Evolutionary conservation across 768 basidiomycete genomes (phyloP), one percentile per base, ranked within the genome.

Genomic region (Rhizopogon salebrosus): DNA sequence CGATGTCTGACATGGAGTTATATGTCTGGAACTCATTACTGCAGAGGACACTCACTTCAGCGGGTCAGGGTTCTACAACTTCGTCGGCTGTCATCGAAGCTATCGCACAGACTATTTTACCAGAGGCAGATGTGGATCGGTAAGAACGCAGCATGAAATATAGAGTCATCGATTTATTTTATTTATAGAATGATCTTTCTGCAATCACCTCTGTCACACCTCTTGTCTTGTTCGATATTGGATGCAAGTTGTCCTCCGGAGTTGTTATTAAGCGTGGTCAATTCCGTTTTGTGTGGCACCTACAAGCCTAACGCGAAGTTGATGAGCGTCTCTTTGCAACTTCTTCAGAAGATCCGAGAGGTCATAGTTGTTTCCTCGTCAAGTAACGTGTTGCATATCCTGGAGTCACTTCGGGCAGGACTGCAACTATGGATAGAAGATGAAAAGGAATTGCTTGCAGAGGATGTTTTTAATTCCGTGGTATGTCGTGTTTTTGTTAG

Each of bases 371-470:
- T 63, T 6, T 57, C 62, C 16, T 56, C 69, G 1, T 59, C 65
- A 3, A 45, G 49, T 0, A 56, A 67, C 20, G 65, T 75, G 9
- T 58, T 75, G 6, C 58, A 57, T 10, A 59, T 76, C n/a, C 55
- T 83, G 8, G 58, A 57, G 14, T 54, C 54, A 10, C 63, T 80
- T 24, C 70, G 72, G 22, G 61, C 68, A 31, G 64, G 78, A 20
- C 57, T 84, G 4, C 69, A 68, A 49, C 57, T 66, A 27, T 86
- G 84, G 85, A 75, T 85, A 20, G 71, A 70, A 39, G 84, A 85
- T 53, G 70, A 71, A 35, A 40, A 57, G 0, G 65, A 69, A 22
- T 53, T 71, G 14, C 66, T 85, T 45, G 57, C 67, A 3, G 71
- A 72, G 4, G 59, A 70, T 6, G 75, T 82, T 27, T 78, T 80